A percentile compares a stretch with the other conserved stretches of the same genome.
Evolutionary conservation across 2,329 filamentous ascomycete species (phyloP).

Genomic region (Botryotinia globosa): DNA sequence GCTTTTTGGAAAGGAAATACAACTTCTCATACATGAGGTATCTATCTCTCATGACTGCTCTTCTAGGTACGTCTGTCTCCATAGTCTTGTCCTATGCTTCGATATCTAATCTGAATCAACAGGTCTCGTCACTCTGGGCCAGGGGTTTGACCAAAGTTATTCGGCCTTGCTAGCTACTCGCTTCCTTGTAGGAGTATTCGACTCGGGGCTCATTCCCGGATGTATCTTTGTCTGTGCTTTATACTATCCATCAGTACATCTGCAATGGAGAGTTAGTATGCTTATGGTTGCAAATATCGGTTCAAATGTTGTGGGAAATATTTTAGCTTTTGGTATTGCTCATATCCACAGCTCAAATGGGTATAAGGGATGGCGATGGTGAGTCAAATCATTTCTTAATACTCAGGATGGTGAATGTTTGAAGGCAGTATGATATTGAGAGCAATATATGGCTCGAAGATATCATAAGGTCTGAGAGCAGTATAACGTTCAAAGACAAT

Average conservation of each 20-base stretch:
- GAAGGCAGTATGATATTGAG: no score
- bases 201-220: slow-evolving; percentile 48
- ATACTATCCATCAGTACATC: slow-evolving; percentile 49
- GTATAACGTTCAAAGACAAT: no score
- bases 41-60: slow-evolving; percentile 25
- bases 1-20: slow-evolving; percentile 27
- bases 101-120: neutral
- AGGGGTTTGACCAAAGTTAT: slow-evolving; percentile 54
- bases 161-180: slow-evolving; percentile 67
- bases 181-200: slow-evolving; percentile 46
- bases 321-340: slow-evolving; percentile 27
- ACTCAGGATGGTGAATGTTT: neutral
- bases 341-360: slow-evolving; percentile 67
- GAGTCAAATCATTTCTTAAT: neutral
- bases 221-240: slow-evolving; percentile 48
- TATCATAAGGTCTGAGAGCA: neutral
- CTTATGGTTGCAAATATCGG: slow-evolving; percentile 45
- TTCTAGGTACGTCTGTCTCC: neutral
- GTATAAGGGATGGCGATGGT: slow-evolving; percentile 62
- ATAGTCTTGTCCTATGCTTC: neutral
- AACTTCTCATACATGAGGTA: slow-evolving; percentile 29
- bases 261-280: slow-evolving; percentile 47
- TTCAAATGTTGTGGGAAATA: slow-evolving; percentile 31
- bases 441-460: no score
- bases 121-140: slow-evolving; percentile 33